Evolutionary conservation across 371 early-diverging fungal genomes (phyloP), one percentile per base, ranked within the genome.

Genomic region (Phascolomyces articulosus): DNA sequence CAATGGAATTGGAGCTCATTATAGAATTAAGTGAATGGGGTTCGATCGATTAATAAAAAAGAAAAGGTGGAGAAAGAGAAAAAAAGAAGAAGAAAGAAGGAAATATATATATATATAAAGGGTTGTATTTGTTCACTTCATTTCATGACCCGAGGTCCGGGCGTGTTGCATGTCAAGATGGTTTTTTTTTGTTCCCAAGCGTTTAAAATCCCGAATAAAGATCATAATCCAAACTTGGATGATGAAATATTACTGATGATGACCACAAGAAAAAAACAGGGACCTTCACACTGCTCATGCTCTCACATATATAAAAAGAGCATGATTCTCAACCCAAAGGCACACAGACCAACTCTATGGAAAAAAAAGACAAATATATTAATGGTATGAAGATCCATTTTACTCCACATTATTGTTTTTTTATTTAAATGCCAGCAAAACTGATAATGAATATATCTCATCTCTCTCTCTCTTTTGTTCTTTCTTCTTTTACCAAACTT

Each of bases 1-100:
- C 67, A 64, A 86, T 76, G 40, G 75, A 40, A 24, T 62, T 63
- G 18, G 74, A 64, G 60, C 69, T 70, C 51, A 67, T 56, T 27
- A 56, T 57, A 31, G 34, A 34, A 11, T 34, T 34, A 2, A 34
- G 1, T 20, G 31, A 51, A 49, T 61, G 16, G 24, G 44, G 11
- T 34, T 34, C 6, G 34, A 34, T 34, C 34, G 34, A 29, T 29
- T 16, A 64, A 23, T 31, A 29, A 63, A 55, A 31, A 27, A 63
- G 23, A 54, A 40, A 62, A 26, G 3, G 23, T 7, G 23, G 54
- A n/a, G 47, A 44, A 44, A 44, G 16, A 4, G 16, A 15, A 41
- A 41, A 44, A 44, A 15, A 44, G 15, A n/a, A n/a, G 16, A 44
- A 4, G 41, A 41, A 16, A 41, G n/a, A 44, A 16, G 4, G 18